Evolutionary conservation across 768 basidiomycete species (phyloP).

Genomic region (Suillus lakei): DNA sequence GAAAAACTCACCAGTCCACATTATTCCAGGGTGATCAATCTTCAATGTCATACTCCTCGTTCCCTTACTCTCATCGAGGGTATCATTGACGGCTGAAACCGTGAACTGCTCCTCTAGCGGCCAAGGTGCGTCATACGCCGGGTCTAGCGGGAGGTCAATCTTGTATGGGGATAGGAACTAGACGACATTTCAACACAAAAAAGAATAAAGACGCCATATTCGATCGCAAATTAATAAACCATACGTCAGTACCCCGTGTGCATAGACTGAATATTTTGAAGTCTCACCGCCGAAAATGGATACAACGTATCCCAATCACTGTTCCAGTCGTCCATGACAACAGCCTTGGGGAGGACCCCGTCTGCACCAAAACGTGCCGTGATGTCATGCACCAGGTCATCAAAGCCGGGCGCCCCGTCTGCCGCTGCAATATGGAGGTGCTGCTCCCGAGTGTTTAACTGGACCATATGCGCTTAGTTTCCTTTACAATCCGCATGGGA

Average conservation of each 20-base stretch:
- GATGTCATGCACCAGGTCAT: conserved; percentile 62
- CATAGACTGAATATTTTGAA: background rate
- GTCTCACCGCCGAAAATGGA: conserved; percentile 73
- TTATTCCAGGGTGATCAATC: conserved; percentile 78
- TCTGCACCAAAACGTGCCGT: conserved; percentile 60
- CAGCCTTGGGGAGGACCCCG: conserved; percentile 44
- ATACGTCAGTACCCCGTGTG: background rate
- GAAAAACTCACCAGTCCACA: conserved; percentile 73
- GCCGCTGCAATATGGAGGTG: conserved; percentile 82
- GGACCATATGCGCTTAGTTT: conserved; percentile 2
- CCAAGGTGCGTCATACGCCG: conserved; percentile 58
- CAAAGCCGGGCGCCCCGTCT: conserved; percentile 82
- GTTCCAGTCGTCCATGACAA: conserved; percentile 77
- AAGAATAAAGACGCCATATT: background rate
- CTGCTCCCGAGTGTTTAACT: conserved; percentile 76
- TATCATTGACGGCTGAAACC: conserved; percentile 63
- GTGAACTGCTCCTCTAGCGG: conserved; percentile 45
- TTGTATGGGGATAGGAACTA: conserved; percentile 88
- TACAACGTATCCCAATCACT: conserved; percentile 89
- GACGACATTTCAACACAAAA: background rate
- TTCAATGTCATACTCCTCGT: conserved; percentile 73
- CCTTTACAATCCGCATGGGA: background rate
- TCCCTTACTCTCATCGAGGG: conserved; percentile 55
- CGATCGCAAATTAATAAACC: background rate
- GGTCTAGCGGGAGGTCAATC: conserved; percentile 61